phyloP scores from a whole-genome alignment of 2,329 filamentous ascomycete genomes.

The Colletotrichum theobromicola region DNA sequence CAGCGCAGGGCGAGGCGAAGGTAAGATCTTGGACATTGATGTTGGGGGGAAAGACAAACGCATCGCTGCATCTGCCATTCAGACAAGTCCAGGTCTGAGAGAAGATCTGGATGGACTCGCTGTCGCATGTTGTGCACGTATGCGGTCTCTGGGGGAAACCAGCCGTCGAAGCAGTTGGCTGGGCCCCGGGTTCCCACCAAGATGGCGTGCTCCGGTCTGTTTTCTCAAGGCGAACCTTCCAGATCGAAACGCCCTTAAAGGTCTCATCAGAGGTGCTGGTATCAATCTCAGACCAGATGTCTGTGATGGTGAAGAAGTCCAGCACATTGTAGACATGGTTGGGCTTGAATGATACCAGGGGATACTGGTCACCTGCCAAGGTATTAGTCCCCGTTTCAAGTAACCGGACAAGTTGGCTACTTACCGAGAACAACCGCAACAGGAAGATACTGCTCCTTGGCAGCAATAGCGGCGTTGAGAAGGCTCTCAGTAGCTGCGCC shows the following conservation, averaged over 20 bases:
- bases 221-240: constrained; percentile 71
- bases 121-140: constrained; percentile 45
- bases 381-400: constrained; percentile 14
- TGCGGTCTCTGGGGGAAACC: constrained; percentile 2
- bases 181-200: constrained; percentile 60
- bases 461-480: constrained; percentile 47
- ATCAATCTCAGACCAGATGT: constrained; percentile 70
- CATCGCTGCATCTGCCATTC: constrained; percentile 23
- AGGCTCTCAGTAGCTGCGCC: constrained; percentile 34
- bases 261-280: constrained; percentile 28
- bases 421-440: constrained; percentile 62
- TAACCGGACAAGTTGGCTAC: background rate
- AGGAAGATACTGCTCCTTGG: constrained; percentile 49
- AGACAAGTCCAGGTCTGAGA: constrained; percentile 33
- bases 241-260: constrained; percentile 36
- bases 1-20: constrained; percentile 12
- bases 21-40: background rate
- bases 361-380: constrained; percentile 55
- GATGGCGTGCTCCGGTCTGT: constrained; percentile 51
- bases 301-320: constrained; percentile 71
- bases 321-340: constrained; percentile 69
- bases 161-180: background rate
- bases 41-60: constrained; percentile 2
- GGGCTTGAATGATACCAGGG: constrained; percentile 50
- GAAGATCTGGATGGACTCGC: constrained; percentile 41